Base-by-base conservation (phyloP, 345 rosid genomes). In the Gossypium stocksii region DNA sequence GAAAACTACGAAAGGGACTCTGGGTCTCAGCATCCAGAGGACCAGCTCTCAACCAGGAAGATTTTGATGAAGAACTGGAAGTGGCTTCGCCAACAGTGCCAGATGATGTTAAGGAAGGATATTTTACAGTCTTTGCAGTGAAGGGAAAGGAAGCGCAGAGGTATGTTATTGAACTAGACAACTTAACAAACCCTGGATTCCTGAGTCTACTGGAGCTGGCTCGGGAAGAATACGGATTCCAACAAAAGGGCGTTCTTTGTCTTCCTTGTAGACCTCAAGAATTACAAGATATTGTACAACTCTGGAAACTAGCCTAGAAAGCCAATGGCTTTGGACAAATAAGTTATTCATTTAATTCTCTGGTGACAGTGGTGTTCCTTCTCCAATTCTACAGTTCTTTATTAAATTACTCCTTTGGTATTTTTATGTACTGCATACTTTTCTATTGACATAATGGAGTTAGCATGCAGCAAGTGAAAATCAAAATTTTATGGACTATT, bases 221-320 rank as follows among this genome's bases (percentile, higher is more conserved):
- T 22, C 2, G 51, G 41, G 77, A 75, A 53, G 77, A 75, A 75
- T 75, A 53, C 8, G 72, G 72, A 11, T 75, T 66, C 57, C 14
- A 75, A 38, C 77, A 65, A 43, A 65, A 73, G 29, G 69, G 76
- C 16, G 46, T 12, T 46, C 57, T 73, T 9, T 23, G 57, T 43
- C 58, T 61, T 46, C 76, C 76, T 61, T 73, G 76, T 27, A 46
- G 27, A 4, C 76, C 76, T 60, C 67, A 45, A 14, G 76, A 73
- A 46, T 60, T 73, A 20, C 46, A 73, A 58, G 41, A 27, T 2
- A 70, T 70, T 19, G 29, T 70, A 17, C 49, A 69, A 9, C 44
- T 27, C 11, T 22, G 27, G 61, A 57, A 57, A 57, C 61, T 57
- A 22, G 29, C 61, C 61, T 3, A 2, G 45, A 29, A 69, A 66